Evolutionary conservation across 257 asterid species (phyloP).

Genomic region (Fraxinus anomala): DNA sequence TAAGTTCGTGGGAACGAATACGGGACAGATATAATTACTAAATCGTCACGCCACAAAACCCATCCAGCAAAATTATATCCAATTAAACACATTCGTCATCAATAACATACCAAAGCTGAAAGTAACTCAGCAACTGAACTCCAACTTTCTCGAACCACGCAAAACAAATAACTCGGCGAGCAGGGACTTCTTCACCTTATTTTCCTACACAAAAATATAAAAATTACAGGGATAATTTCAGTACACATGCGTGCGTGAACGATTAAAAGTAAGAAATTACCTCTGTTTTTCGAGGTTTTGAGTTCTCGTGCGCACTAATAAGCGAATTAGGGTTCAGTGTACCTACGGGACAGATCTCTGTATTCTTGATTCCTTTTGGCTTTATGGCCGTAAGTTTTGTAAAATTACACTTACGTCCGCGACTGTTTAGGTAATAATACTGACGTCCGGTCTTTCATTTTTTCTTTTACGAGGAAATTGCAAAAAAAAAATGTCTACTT

Average conservation of each 20-base stretch:
- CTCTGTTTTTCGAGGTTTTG: not conserved
- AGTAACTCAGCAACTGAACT: slow-evolving; percentile 13
- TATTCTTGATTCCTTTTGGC: no score
- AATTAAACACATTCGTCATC: not conserved
- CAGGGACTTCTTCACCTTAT: slow-evolving; percentile 27
- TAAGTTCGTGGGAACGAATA: not conserved
- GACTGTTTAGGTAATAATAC: no score
- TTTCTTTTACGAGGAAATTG: no score
- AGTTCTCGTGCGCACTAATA: no score
- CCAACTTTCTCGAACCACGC: slow-evolving; percentile 28
- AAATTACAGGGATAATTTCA: not conserved
- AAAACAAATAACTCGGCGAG: slow-evolving; percentile 29
- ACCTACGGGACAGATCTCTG: no score
- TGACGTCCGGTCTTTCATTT: no score
- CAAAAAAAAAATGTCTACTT: no score
- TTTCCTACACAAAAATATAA: not conserved
- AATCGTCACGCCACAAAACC: slow-evolving; percentile 4
- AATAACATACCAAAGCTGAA: slow-evolving; percentile 33
- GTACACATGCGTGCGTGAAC: not conserved
- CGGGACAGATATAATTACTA: not conserved
- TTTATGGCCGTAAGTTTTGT: no score
- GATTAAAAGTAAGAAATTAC: not conserved
- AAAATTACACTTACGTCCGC: no score
- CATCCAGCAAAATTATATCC: slow-evolving; percentile 7
- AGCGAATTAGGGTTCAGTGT: no score